Conservation (phyloP, 1,284 basidiomycete genomes). For the Somion occarium region DNA sequence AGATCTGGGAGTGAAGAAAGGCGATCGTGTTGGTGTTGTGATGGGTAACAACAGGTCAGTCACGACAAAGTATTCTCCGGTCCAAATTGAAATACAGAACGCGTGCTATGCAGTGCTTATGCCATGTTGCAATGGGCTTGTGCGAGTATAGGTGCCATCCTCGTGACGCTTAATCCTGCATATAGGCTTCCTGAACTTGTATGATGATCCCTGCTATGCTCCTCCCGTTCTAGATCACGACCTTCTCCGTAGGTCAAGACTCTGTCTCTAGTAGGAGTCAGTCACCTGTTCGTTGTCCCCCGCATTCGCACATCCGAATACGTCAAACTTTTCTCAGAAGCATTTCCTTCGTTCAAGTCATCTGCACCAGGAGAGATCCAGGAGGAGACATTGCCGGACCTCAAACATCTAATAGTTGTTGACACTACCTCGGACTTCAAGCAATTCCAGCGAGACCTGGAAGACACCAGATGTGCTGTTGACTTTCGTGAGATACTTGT, state of each 20-base stretch:
- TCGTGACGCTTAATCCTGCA: slow-evolving; percentile 81
- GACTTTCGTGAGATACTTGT: slow-evolving; percentile 66
- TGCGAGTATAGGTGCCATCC: slow-evolving; percentile 72
- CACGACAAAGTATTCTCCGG: neutral
- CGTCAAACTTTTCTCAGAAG: slow-evolving; percentile 49
- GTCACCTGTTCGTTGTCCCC: slow-evolving; percentile 71
- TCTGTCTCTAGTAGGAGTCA: slow-evolving; percentile 64
- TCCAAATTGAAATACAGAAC: neutral
- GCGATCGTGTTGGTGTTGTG: slow-evolving; percentile 75
- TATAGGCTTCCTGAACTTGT: slow-evolving; percentile 73
- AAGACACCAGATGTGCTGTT: slow-evolving; percentile 44
- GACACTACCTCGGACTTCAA: slow-evolving; percentile 47
- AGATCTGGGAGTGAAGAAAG: slow-evolving; percentile 66
- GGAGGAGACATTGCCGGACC: slow-evolving; percentile 52
- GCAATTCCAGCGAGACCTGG: slow-evolving; percentile 36
- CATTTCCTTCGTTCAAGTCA: slow-evolving; percentile 53
- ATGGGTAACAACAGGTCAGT: slow-evolving; percentile 79
- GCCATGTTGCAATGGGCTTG: slow-evolving; percentile 82
- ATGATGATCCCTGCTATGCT: slow-evolving; percentile 17
- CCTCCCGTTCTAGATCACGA: neutral
- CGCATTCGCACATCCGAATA: slow-evolving; percentile 64
- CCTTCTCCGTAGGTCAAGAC: slow-evolving; percentile 42
- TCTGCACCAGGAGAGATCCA: slow-evolving; percentile 54
- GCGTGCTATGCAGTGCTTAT: slow-evolving; percentile 52
- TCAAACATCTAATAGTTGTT: slow-evolving; percentile 67